These are phyloP conservation scores for Solanum pimpinellifolium DNA, from an alignment of 257 asterid genomes.

Conservation along the genomic window DNA sequence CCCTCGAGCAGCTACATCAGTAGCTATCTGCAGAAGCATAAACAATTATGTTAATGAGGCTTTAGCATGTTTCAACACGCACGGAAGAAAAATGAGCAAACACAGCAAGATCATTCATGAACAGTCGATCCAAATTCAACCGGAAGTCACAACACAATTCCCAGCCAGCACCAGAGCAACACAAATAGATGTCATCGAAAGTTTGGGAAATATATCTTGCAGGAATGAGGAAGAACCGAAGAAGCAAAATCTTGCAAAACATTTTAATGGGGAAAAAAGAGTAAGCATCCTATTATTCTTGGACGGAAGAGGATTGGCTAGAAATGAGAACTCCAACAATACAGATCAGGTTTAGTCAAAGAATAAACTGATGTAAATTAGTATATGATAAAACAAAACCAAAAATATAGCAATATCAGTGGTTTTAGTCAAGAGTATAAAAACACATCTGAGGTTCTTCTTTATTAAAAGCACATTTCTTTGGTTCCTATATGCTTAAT, in stretches of 20 bases:
- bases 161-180: background rate
- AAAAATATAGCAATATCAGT: background rate
- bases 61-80: background rate
- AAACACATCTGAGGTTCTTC: background rate
- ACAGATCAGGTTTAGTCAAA: background rate
- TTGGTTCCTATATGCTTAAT: background rate
- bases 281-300: background rate
- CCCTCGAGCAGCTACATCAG: conserved; percentile 98
- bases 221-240: background rate
- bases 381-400: background rate
- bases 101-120: background rate
- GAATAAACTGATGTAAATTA: background rate
- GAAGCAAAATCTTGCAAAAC: background rate
- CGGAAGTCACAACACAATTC: background rate
- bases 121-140: background rate
- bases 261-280: background rate
- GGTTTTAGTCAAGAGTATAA: background rate
- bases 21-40: conserved; percentile 66
- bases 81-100: background rate
- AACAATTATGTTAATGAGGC: background rate
- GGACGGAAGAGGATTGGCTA: background rate
- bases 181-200: background rate
- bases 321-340: background rate
- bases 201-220: background rate
- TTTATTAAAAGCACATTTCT: background rate